Base-by-base conservation (phyloP, 768 basidiomycete genomes). In the Exidia glandulosa region DNA sequence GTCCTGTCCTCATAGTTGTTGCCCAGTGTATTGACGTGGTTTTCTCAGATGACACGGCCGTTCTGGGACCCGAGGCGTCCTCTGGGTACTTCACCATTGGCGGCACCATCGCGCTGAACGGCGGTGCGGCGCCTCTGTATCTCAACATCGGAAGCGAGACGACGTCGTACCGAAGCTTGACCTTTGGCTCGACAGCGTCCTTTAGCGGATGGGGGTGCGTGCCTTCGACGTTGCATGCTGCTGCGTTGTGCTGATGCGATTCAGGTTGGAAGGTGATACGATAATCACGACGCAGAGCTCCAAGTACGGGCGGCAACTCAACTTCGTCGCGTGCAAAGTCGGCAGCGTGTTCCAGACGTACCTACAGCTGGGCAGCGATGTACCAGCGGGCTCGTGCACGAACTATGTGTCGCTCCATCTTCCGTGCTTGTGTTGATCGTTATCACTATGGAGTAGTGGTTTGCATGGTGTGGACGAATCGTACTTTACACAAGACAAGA, bases 191-290 rank as follows among this genome's bases (percentile, higher is more conserved):
- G 2, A 75, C 77, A 0, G 78, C 81, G 13, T 74, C 70, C 3
- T 82, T 81, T 23, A 79, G 77, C 6, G 73, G 80, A 64, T 82
- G 81, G 81, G 79, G 50, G 50, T 54, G 3, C 10, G 50, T 54
- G 10, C 9, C 36, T 37, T 25, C 27, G n/a, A 12, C 23, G 27
- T 27, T 10, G 10, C 16, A 50, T 23, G 2, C 48, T 50, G n/a
- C 23, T 50, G 2, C 10, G 48, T 50, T 50, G 16, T 10, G 50
- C 30, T 7, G 27, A 7, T 4, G 25, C 27, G 25, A 6, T 9
- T 2, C 27, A 54, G 74, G 34, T 73, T 83, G 36, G 80, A 81
- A 67, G 81, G 81, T 12, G 82, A 83, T 63, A 81, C 82, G 14
- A 82, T 82, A 65, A 79, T 83, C 66, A 64, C 63, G n/a, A 47